A percentile compares a stretch with the other conserved stretches of the same genome.
These are phyloP conservation scores for Malania oleifera DNA, from an alignment of 164 flowering plant species.

Conservation along the genomic window DNA sequence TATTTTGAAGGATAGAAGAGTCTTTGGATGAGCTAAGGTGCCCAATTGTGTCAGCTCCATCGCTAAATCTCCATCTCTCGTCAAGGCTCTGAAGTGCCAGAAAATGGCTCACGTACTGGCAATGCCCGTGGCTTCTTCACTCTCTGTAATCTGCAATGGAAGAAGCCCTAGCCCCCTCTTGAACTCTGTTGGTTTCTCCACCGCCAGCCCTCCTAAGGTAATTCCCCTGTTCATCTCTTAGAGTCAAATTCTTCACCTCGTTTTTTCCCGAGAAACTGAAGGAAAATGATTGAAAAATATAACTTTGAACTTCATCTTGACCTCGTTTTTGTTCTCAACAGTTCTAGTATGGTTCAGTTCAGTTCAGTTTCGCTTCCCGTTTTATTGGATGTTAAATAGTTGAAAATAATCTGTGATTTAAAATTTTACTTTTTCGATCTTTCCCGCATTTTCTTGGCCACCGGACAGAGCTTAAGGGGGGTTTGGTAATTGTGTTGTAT, in stretches of 20 bases:
- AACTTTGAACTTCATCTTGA: background rate
- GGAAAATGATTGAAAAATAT: background rate
- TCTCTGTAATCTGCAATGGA: slow-evolving; percentile 44
- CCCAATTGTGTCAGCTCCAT: too few species aligned
- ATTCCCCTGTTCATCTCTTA: background rate
- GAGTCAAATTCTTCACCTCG: background rate
- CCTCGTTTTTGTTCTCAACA: background rate
- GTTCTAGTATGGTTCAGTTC: background rate
- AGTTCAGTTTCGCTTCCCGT: background rate
- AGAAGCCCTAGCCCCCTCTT: slow-evolving; percentile 23
- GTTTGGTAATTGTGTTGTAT: background rate
- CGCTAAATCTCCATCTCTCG: background rate
- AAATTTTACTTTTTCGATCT: background rate
- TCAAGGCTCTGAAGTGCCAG: background rate
- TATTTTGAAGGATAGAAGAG: too few species aligned
- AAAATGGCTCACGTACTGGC: slow-evolving; percentile 65
- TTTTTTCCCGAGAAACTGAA: background rate
- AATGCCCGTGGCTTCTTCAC: slow-evolving; percentile 57
- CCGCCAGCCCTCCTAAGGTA: slow-evolving; percentile 47
- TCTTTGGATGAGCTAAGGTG: too few species aligned
- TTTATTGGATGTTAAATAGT: background rate
- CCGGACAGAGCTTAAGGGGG: background rate
- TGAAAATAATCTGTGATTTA: background rate
- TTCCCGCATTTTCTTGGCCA: background rate
- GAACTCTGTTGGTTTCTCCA: slow-evolving; percentile 23